These are phyloP conservation scores for Astrephomene gubernaculifera DNA, from an alignment of 139 green algal genomes.

Conservation along the genomic window DNA sequence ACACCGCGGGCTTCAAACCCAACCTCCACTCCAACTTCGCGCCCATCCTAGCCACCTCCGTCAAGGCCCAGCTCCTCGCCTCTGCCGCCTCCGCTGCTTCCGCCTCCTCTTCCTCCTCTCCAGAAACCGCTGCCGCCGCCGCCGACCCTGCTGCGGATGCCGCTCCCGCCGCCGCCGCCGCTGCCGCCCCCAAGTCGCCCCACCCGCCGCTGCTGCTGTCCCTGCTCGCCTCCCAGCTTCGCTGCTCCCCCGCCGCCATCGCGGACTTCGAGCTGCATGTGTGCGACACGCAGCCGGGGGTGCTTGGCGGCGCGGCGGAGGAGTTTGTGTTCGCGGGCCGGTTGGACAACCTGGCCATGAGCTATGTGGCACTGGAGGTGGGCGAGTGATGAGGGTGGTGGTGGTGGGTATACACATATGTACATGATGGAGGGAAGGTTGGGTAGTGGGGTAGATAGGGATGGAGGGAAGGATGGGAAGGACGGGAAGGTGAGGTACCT, in stretches of 20 bases:
- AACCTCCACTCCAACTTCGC: conserved; percentile 92
- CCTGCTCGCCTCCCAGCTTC: conserved; percentile 72
- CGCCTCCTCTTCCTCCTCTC: neutral
- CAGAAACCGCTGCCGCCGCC: conserved; percentile 16
- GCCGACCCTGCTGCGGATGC: neutral
- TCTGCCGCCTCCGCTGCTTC: neutral
- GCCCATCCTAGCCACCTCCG: conserved; percentile 80
- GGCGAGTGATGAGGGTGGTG: too few species aligned
- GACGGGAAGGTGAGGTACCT: too few species aligned
- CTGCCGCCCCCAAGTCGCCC: conserved; percentile 35
- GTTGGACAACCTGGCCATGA: conserved; percentile 95
- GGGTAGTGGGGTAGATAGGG: too few species aligned
- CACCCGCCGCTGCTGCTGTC: conserved; percentile 86
- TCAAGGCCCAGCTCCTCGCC: conserved; percentile 51
- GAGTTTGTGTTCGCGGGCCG: conserved; percentile 94
- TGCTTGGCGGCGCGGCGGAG: conserved; percentile 73
- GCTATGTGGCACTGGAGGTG: conserved; percentile 78
- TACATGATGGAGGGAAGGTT: too few species aligned
- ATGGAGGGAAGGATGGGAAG: too few species aligned
- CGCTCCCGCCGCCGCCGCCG: conserved; percentile 9
- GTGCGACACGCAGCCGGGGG: conserved; percentile 87
- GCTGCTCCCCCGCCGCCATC: conserved; percentile 73
- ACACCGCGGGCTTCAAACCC: conserved; percentile 90
- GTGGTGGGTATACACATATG: too few species aligned
- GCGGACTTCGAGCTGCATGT: conserved; percentile 97